A percentile compares a stretch with the other conserved stretches of the same genome.
Evolutionary conservation across 2,329 filamentous ascomycete species (phyloP).

Genomic region (Basipetospora chlamydospora): DNA sequence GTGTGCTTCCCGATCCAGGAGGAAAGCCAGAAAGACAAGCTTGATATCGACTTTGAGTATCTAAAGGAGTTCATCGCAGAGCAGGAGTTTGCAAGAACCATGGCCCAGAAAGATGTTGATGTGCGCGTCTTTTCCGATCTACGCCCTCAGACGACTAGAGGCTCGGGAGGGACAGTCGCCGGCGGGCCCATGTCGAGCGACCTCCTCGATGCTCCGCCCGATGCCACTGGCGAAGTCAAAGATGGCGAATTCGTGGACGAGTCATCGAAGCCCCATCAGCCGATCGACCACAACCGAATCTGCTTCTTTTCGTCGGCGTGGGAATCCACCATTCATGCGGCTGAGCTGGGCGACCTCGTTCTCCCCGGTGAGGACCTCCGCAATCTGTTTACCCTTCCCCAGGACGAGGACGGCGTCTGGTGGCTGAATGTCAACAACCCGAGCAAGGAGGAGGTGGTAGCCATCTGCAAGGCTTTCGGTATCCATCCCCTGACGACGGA

Average conservation of each 20-base stretch:
- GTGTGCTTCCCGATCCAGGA: slow-evolving; percentile 77
- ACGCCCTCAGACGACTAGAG: slow-evolving; percentile 22
- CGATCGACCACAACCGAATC: slow-evolving; percentile 62
- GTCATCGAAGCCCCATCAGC: slow-evolving; percentile 14
- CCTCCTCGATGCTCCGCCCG: slow-evolving; percentile 34
- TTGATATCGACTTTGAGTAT: slow-evolving; percentile 83
- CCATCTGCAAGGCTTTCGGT: slow-evolving; percentile 85
- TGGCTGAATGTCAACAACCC: slow-evolving; percentile 93
- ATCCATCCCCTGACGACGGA: slow-evolving; percentile 93
- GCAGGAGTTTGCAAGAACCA: slow-evolving; percentile 32
- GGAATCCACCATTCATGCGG: slow-evolving; percentile 84
- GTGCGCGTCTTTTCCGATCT: slow-evolving; percentile 47
- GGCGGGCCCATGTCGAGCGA: slow-evolving; percentile 39
- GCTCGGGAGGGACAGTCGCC: slow-evolving; percentile 6
- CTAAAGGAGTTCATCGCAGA: slow-evolving; percentile 77
- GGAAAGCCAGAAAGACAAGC: slow-evolving; percentile 51
- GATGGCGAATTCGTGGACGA: slow-evolving; percentile 8
- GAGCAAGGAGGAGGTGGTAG: slow-evolving; percentile 73
- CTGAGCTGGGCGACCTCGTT: slow-evolving; percentile 75
- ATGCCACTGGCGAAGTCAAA: slow-evolving; percentile 20
- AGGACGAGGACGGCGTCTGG: slow-evolving; percentile 68
- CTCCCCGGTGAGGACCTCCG: slow-evolving; percentile 82
- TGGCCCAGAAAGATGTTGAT: slow-evolving; percentile 34
- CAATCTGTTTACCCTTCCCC: slow-evolving; percentile 62
- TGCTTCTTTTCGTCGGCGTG: slow-evolving; percentile 95